These are phyloP conservation scores for Penicillium verhagenii DNA, from an alignment of 495 filamentous ascomycete genomes.

Conservation along the genomic window DNA sequence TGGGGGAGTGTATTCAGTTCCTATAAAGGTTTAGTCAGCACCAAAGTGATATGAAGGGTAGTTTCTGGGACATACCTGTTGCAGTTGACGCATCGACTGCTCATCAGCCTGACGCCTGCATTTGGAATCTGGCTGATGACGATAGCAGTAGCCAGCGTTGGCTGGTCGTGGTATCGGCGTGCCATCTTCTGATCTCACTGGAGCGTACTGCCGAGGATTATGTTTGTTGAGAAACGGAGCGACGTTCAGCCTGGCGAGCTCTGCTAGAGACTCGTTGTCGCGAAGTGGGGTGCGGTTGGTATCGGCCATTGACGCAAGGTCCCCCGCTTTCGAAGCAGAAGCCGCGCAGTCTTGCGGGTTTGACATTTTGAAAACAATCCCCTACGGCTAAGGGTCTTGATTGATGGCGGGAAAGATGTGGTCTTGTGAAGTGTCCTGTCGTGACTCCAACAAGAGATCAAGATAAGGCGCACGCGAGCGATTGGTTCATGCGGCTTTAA, in stretches of 20 bases:
- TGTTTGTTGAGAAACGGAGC: conserved; percentile 83
- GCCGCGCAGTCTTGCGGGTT: background rate
- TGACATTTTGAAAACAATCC: background rate
- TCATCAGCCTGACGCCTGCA: conserved; percentile 91
- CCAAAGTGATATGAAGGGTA: background rate
- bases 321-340: background rate
- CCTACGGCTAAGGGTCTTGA: background rate
- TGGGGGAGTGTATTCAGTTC: conserved; percentile 79
- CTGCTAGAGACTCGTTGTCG: conserved; percentile 36
- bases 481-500: conserved; percentile 1
- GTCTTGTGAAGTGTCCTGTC: background rate
- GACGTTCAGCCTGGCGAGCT: conserved; percentile 55
- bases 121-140: conserved; percentile 91
- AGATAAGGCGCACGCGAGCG: background rate
- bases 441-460: background rate
- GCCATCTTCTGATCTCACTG: conserved; percentile 45
- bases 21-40: conserved; percentile 38
- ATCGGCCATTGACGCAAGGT: conserved; percentile 21
- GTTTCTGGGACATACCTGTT: conserved; percentile 57
- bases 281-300: conserved; percentile 19
- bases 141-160: conserved; percentile 94
- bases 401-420: background rate
- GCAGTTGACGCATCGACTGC: conserved; percentile 90
- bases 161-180: conserved; percentile 35
- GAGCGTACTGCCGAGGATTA: conserved; percentile 80